These are phyloP conservation scores for Henckelia pumila DNA, from an alignment of 257 asterid genomes.

Conservation along the genomic window DNA sequence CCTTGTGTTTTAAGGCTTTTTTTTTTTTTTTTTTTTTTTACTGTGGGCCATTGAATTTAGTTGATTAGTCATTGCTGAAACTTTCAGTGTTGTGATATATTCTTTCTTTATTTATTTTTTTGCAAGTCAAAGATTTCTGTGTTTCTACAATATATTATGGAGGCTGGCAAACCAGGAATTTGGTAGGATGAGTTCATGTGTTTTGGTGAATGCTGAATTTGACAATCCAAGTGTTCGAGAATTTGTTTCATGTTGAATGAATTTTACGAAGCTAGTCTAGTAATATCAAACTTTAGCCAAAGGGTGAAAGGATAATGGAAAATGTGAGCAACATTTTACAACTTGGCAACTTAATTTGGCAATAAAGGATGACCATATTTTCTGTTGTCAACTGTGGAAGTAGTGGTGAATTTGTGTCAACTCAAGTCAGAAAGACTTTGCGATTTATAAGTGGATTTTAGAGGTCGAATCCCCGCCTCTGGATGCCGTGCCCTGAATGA, in stretches of 20 bases:
- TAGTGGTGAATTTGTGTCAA: background rate
- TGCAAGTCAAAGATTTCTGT: background rate
- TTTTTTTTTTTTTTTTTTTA: too few relatives aligned
- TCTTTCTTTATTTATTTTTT: too few relatives aligned
- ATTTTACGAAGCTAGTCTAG: background rate
- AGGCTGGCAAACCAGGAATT: background rate
- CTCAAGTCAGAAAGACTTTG: background rate
- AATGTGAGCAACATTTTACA: background rate
- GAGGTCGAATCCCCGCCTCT: background rate
- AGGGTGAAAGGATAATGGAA: background rate
- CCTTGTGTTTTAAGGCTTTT: background rate
- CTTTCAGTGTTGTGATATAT: too few relatives aligned
- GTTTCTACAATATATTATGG: background rate
- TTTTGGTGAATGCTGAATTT: background rate
- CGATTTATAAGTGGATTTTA: background rate
- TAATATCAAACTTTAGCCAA: background rate
- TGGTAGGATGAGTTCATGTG: background rate
- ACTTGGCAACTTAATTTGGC: background rate
- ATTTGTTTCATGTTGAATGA: background rate
- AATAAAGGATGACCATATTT: conserved; percentile 6
- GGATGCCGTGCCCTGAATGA: background rate
- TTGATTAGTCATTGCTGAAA: too few relatives aligned
- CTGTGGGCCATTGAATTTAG: too few relatives aligned
- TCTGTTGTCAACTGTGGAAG: background rate
- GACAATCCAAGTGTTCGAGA: background rate